Evolutionary conservation across 2,329 filamentous ascomycete species (phyloP).

Genomic region (Fusarium pseudograminearum): DNA sequence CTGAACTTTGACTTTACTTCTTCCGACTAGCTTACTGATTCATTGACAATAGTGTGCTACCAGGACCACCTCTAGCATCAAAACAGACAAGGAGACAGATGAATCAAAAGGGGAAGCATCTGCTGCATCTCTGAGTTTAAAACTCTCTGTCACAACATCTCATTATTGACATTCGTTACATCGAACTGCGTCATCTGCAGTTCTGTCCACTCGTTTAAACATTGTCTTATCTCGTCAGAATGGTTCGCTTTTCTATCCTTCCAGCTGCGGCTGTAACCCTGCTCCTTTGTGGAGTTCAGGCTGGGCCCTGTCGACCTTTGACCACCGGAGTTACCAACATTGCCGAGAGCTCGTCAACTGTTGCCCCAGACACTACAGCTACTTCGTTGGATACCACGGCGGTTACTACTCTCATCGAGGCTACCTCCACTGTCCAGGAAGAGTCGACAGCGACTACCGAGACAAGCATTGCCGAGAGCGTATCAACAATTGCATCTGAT

Average conservation of each 20-base stretch:
- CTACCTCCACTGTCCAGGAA: neutral
- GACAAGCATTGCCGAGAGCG: accelerated
- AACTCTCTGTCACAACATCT: neutral
- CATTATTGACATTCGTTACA: neutral
- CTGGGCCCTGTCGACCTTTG: neutral
- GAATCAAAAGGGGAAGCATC: neutral
- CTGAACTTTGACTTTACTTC: neutral
- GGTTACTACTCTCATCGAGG: neutral
- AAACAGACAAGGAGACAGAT: neutral
- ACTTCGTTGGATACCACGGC: neutral
- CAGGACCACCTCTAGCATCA: neutral
- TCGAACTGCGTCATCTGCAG: neutral
- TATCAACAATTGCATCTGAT: accelerated
- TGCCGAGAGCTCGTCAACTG: neutral
- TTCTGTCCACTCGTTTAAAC: neutral
- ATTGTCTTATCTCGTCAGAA: neutral
- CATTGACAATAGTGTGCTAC: neutral
- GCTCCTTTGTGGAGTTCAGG: neutral
- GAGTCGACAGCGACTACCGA: neutral
- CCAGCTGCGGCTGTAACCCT: neutral
- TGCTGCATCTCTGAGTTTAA: neutral
- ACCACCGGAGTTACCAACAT: neutral
- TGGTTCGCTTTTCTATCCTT: neutral
- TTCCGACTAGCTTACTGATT: neutral
- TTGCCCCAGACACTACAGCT: accelerated